Base-by-base conservation (phyloP, 2,329 filamentous ascomycete species). In the Xylariaceae sp. region DNA sequence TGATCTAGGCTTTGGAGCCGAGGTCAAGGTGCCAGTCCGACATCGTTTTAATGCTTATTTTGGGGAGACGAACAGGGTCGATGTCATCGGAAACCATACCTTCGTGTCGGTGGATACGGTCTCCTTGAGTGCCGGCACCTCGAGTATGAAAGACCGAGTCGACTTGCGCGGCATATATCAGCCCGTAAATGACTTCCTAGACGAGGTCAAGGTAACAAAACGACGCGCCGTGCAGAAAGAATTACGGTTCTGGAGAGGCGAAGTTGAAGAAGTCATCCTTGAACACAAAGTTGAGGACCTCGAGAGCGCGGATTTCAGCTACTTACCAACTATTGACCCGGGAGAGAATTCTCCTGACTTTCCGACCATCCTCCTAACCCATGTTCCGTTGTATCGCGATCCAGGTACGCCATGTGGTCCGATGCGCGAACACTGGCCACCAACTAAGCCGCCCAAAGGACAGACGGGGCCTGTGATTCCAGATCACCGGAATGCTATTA, bases 41-140 rank as follows among this genome's bases (percentile, higher is more conserved):
- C 81, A 94, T 64, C 81, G 94, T 13, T 99, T 97, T 70, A 84
- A 88, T 65, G 84, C 87, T 3, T 96, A 87, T 68, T 97, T 99
- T 73, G 94, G 94, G 4, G 87, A 94, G 50, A 84, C 87, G n/a
- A 97, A 97, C 71, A 81, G 91, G 7, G 86, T 99, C 16, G 92
- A 97, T 70, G 81, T 97, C 4, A 81, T 97, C 47, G 94, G 91
- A 10, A 99, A 99, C 67, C 94, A 99, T 70, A 95, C 91, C 0
- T 92, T 99, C 68, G 90, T 99, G 16, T 95, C 91, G 0, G 81
- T 99, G 6, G 94, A 99, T 69, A 84, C 88, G 0, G 87, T 96
- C 4, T 97, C 92, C 0, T 73, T 97, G 64, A 96, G 91, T 67
- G 93, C 94, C 3, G 80, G 70, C 37, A 77, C 77, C 2, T 83